A percentile compares a stretch with the other conserved stretches of the same genome.
These are phyloP conservation scores for Acarospora socialis DNA, from an alignment of 2,329 filamentous ascomycete genomes.

Conservation along the genomic window DNA sequence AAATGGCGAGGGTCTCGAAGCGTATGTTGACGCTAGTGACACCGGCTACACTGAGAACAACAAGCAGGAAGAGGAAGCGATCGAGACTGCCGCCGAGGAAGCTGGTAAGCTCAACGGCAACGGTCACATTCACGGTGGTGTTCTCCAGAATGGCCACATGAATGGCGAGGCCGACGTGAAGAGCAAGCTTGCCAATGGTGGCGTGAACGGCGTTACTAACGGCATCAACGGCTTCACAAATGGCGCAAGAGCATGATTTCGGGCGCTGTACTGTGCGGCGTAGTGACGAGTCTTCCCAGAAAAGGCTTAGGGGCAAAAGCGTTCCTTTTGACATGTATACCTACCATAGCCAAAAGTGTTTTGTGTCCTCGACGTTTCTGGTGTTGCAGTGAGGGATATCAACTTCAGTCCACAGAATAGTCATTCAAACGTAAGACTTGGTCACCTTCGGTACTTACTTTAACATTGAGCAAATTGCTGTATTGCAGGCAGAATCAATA, in stretches of 20 bases:
- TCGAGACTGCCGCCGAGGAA: conserved; percentile 13
- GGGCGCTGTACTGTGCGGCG: too few relatives aligned
- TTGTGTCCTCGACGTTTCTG: too few relatives aligned
- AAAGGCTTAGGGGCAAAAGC: too few relatives aligned
- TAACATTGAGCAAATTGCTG: too few relatives aligned
- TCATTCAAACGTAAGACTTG: too few relatives aligned
- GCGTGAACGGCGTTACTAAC: conserved; percentile 10
- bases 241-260: conserved; percentile 8
- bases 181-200: conserved; percentile 14
- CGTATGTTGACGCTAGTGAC: conserved; percentile 54
- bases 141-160: conserved; percentile 3
- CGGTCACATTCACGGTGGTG: conserved; percentile 7
- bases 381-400: too few relatives aligned
- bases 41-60: conserved; percentile 44
- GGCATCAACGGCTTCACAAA: conserved; percentile 13
- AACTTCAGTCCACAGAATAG: too few relatives aligned
- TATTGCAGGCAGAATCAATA: too few relatives aligned
- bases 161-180: conserved; percentile 11
- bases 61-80: conserved; percentile 13
- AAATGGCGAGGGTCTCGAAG: conserved; percentile 50
- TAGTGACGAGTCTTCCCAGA: too few relatives aligned
- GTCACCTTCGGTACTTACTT: too few relatives aligned
- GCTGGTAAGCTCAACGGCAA: conserved; percentile 14
- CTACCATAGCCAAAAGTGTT: too few relatives aligned
- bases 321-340: too few relatives aligned